Percentiles rank a stretch among this genome's conserved stretches.
These are phyloP conservation scores for Euphorbia celastroides DNA, from an alignment of 441 rosid species.

Conservation along the genomic window DNA sequence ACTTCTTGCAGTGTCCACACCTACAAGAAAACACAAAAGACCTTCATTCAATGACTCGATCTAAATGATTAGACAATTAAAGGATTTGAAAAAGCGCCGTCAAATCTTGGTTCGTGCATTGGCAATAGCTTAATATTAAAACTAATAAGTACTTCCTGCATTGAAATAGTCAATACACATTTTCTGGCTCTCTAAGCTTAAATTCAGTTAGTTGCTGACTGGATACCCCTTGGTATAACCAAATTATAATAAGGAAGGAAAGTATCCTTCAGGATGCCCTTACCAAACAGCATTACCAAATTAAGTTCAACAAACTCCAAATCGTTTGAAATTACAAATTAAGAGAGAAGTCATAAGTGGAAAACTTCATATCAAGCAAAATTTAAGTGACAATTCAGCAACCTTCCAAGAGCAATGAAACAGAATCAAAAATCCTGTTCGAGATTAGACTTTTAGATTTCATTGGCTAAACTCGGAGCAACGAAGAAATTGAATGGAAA, in stretches of 20 bases:
- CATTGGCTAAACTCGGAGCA: background rate
- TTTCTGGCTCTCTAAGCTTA: background rate
- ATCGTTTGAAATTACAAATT: background rate
- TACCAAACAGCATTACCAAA: background rate
- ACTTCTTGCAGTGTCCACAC: conserved; percentile 97
- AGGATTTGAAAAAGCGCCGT: background rate
- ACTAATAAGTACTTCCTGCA: background rate
- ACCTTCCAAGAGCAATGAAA: background rate
- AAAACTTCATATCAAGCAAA: background rate
- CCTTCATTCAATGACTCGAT: background rate
- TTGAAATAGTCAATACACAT: too few species aligned
- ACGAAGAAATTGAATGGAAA: background rate
- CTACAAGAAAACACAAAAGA: conserved; percentile 26
- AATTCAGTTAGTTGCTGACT: background rate
- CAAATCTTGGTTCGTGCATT: background rate
- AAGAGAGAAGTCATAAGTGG: background rate
- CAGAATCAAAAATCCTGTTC: background rate
- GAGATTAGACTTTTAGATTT: background rate
- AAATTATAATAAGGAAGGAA: too few species aligned
- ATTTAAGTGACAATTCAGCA: background rate
- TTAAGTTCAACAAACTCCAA: background rate
- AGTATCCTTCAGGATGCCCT: background rate
- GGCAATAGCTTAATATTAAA: background rate
- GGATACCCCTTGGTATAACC: too few species aligned
- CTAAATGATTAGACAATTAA: background rate